Conservation (phyloP, 352 stramenopile species). For the Globisporangium orthogonon region DNA sequence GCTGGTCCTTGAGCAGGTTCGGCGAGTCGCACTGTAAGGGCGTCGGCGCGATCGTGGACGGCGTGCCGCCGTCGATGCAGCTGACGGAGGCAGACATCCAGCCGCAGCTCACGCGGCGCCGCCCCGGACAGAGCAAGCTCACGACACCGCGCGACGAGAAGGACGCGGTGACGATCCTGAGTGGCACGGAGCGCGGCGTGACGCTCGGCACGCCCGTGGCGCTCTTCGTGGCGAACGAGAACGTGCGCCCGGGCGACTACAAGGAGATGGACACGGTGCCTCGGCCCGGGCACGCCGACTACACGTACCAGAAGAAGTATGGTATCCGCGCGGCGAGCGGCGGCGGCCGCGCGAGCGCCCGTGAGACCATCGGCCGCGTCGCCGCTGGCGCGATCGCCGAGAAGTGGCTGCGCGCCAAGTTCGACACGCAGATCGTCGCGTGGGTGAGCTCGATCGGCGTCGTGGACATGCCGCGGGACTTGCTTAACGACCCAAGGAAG, state of each 20-base stretch:
- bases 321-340: conserved; percentile 95
- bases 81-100: conserved; percentile 96
- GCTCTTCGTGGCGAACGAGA: conserved; percentile 97
- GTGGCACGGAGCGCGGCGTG: conserved; percentile 89
- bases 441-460: conserved; percentile 86
- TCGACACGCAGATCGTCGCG: conserved; percentile 84
- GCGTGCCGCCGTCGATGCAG: conserved; percentile 94
- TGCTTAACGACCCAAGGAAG: conserved; percentile 63
- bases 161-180: conserved; percentile 96
- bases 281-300: conserved; percentile 95
- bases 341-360: conserved; percentile 92
- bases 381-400: conserved; percentile 95
- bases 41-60: conserved; percentile 96
- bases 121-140: conserved; percentile 96
- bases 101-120: conserved; percentile 94
- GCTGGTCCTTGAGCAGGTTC: conserved; percentile 49
- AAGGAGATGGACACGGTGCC: conserved; percentile 94
- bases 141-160: conserved; percentile 98
- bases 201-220: conserved; percentile 96
- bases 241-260: conserved; percentile 95
- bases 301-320: conserved; percentile 99
- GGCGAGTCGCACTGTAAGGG: conserved; percentile 98
- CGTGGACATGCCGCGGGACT: conserved; percentile 75
- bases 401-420: conserved; percentile 93
- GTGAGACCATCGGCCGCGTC: conserved; percentile 98